Evolutionary conservation across 306 rosid genomes (phyloP), one percentile per base, ranked within the genome.

Genomic region (Prinsepia uniflora): DNA sequence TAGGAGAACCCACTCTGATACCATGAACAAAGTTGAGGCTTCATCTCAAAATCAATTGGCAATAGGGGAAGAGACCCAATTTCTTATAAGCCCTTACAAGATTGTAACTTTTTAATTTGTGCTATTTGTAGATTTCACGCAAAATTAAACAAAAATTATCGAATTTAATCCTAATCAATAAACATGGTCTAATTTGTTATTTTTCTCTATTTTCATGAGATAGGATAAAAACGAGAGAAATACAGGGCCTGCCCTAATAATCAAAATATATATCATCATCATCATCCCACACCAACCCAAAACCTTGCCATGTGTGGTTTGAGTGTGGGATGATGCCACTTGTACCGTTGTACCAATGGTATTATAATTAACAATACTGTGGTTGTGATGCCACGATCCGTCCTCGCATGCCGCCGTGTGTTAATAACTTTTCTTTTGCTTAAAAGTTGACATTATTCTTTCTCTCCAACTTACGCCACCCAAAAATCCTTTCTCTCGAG

Each of bases 331-430:
- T 30, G 36, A 30, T 30, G 36, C 50, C 50, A 12, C 50, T 46
- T 46, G 17, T 4, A 4, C 50, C 13, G 11, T 46, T 46, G 17
- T 4, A 4, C 50, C 13, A 46, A 46, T 10, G 13, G 11, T 10
- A 46, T 14, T 10, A 46, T 46, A 46, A 3, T 10, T 10, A 46
- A 8, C 50, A 11, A 11, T 30, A 46, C 50, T 10, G 11, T 30
- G 36, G 36, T 40, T 61, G 90, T 24, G 86, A 89, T 86, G 94
- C 90, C 41, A 84, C 75, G 91, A 87, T 66, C 86, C 87, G 86
- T 15, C 90, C 66, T 50, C 40, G 86, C 75, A 8, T 69, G 20
- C 62, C 36, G 70, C 73, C 71, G 11, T 62, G 22, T 71, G 65
- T 65, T 44, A 80, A 63, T 59, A 11, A 30, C 64, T 44, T 41